Base-by-base conservation (phyloP, 1,284 basidiomycete genomes). In the Fomitopsis betulina region DNA sequence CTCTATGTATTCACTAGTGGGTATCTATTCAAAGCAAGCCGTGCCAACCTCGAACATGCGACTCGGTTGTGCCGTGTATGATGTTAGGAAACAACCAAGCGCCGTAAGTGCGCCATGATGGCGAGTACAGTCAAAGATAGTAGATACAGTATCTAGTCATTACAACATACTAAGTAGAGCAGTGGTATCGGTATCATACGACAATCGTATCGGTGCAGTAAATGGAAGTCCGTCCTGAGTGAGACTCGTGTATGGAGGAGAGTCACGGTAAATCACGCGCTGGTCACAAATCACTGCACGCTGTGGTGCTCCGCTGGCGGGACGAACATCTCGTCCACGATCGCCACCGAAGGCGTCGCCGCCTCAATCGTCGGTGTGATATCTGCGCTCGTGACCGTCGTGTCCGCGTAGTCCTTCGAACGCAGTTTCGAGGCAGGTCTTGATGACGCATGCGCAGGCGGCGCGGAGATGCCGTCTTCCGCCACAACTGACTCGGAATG, bases 251-350 rank as follows among this genome's bases (percentile, higher is more conserved):
- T 51, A 51, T 51, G n/a, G 13, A 27, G 27, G 45, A 47, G 27
- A 7, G 27, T 30, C 27, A 30, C 4, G 5, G 27, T 30, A 4
- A 30, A 40, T 40, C 17, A n/a, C 39, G 17, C 7, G 7, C 15
- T 2, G 3, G 21, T 8, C 21, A 23, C 13, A 25, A 25, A 19
- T 51, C 19, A 37, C 3, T 32, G 17, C 49, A 8, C 21, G 30
- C 15, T 27, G 32, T 51, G 10, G 10, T 51, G 32, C 32, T 66
- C 62, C 12, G 62, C 63, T 7, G 64, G 60, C 13, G 73, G 73
- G 4, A 74, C 70, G 6, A 67, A 62, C 67, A 75, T 73, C 62
- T 72, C 67, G 60, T 75, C 75, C 57, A 65, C 68, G 23, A 72
- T 71, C 27, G 57, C 55, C n/a, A 70, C 65, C 12, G 56, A 59